Conservation (phyloP, 768 basidiomycete genomes). For the Serendipita sp. region DNA sequence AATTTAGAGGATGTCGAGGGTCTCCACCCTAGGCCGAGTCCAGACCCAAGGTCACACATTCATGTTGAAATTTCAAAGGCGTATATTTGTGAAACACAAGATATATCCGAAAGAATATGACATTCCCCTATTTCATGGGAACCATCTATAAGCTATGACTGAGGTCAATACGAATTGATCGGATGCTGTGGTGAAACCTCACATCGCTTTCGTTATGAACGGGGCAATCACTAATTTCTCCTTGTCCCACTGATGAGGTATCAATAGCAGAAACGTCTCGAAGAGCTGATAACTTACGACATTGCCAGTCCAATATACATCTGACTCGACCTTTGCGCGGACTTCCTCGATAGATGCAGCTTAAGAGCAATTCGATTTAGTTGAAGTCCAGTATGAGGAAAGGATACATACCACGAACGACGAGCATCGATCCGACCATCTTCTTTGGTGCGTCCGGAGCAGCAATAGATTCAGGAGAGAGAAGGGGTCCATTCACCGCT, state of each 20-base stretch:
- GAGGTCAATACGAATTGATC: neutral
- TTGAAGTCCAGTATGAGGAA: neutral
- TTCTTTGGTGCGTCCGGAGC: slow-evolving; percentile 32
- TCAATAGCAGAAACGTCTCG: neutral
- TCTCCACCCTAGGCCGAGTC: too few species aligned
- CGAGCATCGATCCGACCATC: slow-evolving; percentile 37
- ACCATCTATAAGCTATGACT: neutral
- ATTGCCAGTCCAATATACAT: slow-evolving; percentile 27
- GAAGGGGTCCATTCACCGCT: slow-evolving; percentile 38
- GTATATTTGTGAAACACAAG: neutral
- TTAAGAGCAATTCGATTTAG: slow-evolving; percentile 30
- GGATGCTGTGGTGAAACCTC: neutral
- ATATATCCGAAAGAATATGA: neutral
- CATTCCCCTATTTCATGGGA: neutral
- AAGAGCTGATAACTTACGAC: slow-evolving; percentile 23
- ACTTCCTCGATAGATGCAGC: slow-evolving; percentile 34
- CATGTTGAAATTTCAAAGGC: too few species aligned
- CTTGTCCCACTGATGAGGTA: slow-evolving; percentile 31
- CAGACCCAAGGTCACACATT: too few species aligned
- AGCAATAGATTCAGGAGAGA: slow-evolving; percentile 37
- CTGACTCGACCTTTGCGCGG: slow-evolving; percentile 24
- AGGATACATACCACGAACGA: neutral
- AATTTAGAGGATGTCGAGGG: too few species aligned
- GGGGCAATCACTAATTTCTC: slow-evolving; percentile 37
- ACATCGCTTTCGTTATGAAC: slow-evolving; percentile 14